Base-by-base conservation (phyloP, 768 basidiomycete species). In the Naganishia randhawae region DNA sequence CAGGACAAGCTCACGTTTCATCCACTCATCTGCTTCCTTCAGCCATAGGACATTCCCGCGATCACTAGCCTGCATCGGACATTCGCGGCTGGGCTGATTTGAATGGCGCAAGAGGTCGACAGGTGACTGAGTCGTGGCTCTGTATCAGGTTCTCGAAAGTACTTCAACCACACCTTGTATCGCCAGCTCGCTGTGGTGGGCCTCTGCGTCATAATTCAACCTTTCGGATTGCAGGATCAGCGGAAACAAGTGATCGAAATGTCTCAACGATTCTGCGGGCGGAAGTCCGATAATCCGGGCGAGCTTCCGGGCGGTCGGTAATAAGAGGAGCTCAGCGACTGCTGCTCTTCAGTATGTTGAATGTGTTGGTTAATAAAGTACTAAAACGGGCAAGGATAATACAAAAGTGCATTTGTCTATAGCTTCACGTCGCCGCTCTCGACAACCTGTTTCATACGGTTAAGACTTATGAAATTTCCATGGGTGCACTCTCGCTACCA, bases 21-120 rank as follows among this genome's bases (percentile, higher is more conserved):
- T 54, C 75, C 75, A 77, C 39, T 73, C 72, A 69, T 77, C 76
- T 9, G 69, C 41, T 11, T 50, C 50, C 55, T 52, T 69, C n/a
- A 61, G 57, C 57, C 57, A 61, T 22, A 61, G 39, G 57, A 22
- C 37, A 41, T 61, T 61, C 57, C 57, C 57, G 13, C 57, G 57
- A 41, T 41, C 57, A 39, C 57, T 61, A 41, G 35, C 57, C 39
- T 35, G 22, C 57, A 61, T 61, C 57, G 57, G 22, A 37, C 57
- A 61, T 61, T 61, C 37, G 57, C 57, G 37, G 19, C 25, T 39
- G 37, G 29, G 54, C 54, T 35, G 29, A 22, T 35, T 35, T 17
- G 16, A 37, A 9, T 37, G 6, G 10, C 22, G 14, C 6, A 7
- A 19, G 16, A 22, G n/a, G 31, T 16, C n/a, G 9, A 37, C 6